phyloP scores from a whole-genome alignment of 306 rosid species.

The Canavalia gladiata region DNA sequence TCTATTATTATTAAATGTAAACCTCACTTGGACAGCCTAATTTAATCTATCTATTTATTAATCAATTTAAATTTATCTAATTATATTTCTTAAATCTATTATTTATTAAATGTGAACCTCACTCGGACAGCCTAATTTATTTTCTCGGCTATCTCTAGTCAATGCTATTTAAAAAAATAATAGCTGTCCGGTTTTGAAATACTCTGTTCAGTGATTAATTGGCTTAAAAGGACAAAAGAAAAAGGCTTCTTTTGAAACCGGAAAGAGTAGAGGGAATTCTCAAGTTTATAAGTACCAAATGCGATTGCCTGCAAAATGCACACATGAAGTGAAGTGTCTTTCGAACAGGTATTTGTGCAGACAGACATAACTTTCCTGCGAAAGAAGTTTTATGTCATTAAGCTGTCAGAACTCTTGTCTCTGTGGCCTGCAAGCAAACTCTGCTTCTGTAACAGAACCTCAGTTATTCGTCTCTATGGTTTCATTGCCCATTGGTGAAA shows the following conservation, averaged over 20 bases:
- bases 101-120: too few species aligned
- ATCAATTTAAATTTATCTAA: too few species aligned
- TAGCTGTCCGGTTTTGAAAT: not conserved
- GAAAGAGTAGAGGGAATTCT: not conserved
- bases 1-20: too few species aligned
- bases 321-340: conserved; percentile 52
- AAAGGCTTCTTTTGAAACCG: not conserved
- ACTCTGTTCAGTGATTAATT: not conserved
- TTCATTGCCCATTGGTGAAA: conserved; percentile 33
- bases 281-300: conserved; percentile 39
- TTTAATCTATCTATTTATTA: too few species aligned
- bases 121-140: too few species aligned
- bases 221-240: not conserved
- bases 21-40: too few species aligned
- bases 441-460: conserved; percentile 18
- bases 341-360: conserved; percentile 21
- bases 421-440: not conserved
- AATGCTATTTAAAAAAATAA: not conserved
- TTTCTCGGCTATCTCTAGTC: not conserved
- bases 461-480: conserved; percentile 18
- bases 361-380: conserved; percentile 38
- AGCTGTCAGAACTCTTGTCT: conserved; percentile 1
- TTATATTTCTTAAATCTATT: too few species aligned
- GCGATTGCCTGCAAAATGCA: conserved; percentile 12
- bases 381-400: conserved; percentile 37